Conservation (phyloP, 1,284 basidiomycete species). For the Boletellus sp. region DNA sequence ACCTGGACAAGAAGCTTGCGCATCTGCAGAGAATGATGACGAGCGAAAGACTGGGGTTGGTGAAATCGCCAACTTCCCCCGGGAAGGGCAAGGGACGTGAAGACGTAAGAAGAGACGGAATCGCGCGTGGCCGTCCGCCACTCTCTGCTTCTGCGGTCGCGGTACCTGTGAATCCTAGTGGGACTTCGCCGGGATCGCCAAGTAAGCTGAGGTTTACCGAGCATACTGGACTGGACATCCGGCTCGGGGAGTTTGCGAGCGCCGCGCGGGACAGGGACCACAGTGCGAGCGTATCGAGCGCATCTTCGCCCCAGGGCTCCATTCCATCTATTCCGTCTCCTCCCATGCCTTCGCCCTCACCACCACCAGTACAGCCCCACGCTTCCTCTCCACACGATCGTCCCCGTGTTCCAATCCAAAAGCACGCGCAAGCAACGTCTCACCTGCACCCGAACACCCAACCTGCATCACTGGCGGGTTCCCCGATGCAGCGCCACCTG, state of each 20-base stretch:
- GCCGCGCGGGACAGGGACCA: constrained; percentile 32
- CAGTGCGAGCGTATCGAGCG: constrained; percentile 67
- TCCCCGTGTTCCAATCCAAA: constrained; percentile 5
- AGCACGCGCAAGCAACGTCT: constrained; percentile 7
- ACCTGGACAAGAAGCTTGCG: constrained; percentile 59
- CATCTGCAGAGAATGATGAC: constrained; percentile 69
- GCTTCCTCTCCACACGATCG: constrained; percentile 9
- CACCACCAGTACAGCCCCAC: constrained; percentile 21
- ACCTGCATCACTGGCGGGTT: constrained; percentile 17
- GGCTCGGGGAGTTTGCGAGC: constrained; percentile 26
- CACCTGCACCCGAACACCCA: constrained; percentile 18
- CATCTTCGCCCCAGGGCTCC: constrained; percentile 67
- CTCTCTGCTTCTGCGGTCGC: constrained; percentile 32
- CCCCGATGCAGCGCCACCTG: constrained; percentile 50
- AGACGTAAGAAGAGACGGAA: constrained; percentile 15
- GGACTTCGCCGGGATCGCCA: constrained; percentile 9
- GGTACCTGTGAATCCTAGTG: constrained; percentile 1
- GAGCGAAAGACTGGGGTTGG: constrained; percentile 65
- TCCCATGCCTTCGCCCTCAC: constrained; percentile 44
- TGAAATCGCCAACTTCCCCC: constrained; percentile 42
- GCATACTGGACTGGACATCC: constrained; percentile 32
- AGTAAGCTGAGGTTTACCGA: constrained; percentile 19
- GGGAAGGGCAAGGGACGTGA: constrained; percentile 23
- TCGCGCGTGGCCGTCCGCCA: constrained; percentile 43
- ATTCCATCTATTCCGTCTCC: constrained; percentile 76